Conservation (phyloP, 306 rosid genomes). For the Inga oerstediana region DNA sequence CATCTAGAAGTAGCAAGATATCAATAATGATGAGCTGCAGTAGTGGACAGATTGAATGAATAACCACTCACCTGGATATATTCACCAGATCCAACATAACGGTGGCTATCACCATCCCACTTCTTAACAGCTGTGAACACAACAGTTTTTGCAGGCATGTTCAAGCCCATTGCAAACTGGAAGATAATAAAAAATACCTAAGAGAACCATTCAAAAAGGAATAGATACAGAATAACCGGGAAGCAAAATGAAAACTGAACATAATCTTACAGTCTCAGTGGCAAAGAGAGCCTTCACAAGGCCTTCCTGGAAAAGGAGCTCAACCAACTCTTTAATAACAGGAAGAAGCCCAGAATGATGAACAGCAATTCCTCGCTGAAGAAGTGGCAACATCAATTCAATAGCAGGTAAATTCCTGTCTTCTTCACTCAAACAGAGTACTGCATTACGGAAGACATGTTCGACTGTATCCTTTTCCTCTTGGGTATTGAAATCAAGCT, state of each 20-base stretch:
- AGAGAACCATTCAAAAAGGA: slow-evolving; percentile 23
- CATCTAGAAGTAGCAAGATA: slow-evolving; percentile 61
- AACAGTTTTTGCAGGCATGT: slow-evolving; percentile 99
- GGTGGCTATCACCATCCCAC: slow-evolving; percentile 99
- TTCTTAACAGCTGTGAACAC: slow-evolving; percentile 94
- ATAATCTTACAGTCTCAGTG: slow-evolving; percentile 83
- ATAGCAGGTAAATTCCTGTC: slow-evolving; percentile 94
- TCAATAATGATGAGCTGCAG: slow-evolving; percentile 6
- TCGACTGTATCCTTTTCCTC: slow-evolving; percentile 90
- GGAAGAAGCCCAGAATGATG: slow-evolving; percentile 99
- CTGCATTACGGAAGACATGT: slow-evolving; percentile 75
- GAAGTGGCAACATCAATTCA: slow-evolving; percentile 89
- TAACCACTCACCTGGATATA: slow-evolving; percentile 83
- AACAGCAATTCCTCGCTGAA: slow-evolving; percentile 96
- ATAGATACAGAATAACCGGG: slow-evolving; percentile 26
- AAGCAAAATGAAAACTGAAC: slow-evolving; percentile 26
- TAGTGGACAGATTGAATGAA: slow-evolving; percentile 18
- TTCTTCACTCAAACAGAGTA: slow-evolving; percentile 90
- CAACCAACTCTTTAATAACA: slow-evolving; percentile 93
- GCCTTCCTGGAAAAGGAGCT: slow-evolving; percentile 98
- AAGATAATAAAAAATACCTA: slow-evolving; percentile 28
- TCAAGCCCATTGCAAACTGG: slow-evolving; percentile 99
- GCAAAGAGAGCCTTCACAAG: slow-evolving; percentile 99
- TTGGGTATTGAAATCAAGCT: slow-evolving; percentile 85
- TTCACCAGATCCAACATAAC: slow-evolving; percentile 97